These are phyloP conservation scores for Dentipellis fragilis DNA, from an alignment of 768 basidiomycete genomes.

Conservation along the genomic window DNA sequence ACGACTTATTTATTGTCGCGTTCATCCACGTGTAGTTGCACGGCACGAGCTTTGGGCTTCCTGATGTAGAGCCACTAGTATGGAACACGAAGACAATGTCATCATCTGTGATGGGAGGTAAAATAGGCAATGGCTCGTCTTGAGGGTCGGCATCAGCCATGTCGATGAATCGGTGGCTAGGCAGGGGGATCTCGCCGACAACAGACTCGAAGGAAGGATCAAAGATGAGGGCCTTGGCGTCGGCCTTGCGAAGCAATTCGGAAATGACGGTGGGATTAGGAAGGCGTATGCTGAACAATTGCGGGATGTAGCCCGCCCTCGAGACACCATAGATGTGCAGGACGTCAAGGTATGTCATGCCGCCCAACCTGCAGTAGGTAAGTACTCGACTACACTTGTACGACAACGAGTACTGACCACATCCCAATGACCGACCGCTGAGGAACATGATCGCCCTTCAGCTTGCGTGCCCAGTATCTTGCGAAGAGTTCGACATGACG, in stretches of 20 bases:
- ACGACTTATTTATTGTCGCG: slow-evolving; percentile 51
- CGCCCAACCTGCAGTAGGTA: slow-evolving; percentile 45
- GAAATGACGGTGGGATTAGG: slow-evolving; percentile 63
- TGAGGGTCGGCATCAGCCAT: slow-evolving; percentile 28
- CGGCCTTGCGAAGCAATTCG: slow-evolving; percentile 54
- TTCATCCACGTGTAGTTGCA: slow-evolving; percentile 61
- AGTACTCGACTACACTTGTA: neutral
- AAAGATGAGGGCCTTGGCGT: slow-evolving; percentile 54
- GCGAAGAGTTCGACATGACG: slow-evolving; percentile 57
- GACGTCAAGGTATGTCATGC: slow-evolving; percentile 61
- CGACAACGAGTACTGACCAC: slow-evolving; percentile 37
- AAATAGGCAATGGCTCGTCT: slow-evolving; percentile 31
- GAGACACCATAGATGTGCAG: slow-evolving; percentile 68
- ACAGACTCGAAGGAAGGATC: slow-evolving; percentile 44
- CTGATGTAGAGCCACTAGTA: slow-evolving; percentile 78
- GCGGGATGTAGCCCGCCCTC: slow-evolving; percentile 69
- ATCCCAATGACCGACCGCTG: slow-evolving; percentile 56
- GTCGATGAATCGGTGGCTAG: slow-evolving; percentile 34
- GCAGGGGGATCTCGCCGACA: slow-evolving; percentile 37
- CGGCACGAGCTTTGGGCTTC: slow-evolving; percentile 70
- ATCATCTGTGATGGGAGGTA: slow-evolving; percentile 24
- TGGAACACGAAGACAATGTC: slow-evolving; percentile 64
- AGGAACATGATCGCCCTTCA: slow-evolving; percentile 36
- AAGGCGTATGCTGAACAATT: slow-evolving; percentile 69
- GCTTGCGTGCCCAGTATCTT: slow-evolving; percentile 47